Percentiles rank a stretch among this genome's conserved stretches.
Evolutionary conservation across 208 protist species (phyloP).

Genomic region (Herpetomonas samuelpessoai): DNA sequence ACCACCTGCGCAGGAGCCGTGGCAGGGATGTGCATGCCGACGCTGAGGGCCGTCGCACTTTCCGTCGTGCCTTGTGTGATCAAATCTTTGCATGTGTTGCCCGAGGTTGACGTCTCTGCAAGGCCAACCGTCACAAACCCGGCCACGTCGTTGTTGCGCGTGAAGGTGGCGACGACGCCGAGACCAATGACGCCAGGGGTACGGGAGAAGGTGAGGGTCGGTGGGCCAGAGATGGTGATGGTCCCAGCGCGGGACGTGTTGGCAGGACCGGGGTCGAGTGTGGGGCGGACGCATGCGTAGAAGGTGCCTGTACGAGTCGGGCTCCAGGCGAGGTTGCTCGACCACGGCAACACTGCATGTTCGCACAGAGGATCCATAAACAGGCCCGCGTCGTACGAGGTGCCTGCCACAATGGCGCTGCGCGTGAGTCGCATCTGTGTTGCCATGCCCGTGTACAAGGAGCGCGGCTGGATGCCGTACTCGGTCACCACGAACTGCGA

Average conservation of each 20-base stretch:
- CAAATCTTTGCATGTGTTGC: too few relatives aligned
- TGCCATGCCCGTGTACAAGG: conserved; percentile 38
- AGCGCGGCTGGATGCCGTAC: conserved; percentile 64
- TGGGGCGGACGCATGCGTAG: conserved; percentile 41
- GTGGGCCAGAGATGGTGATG: conserved; percentile 24
- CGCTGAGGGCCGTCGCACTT: conserved; percentile 5
- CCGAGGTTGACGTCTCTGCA: conserved; percentile 11
- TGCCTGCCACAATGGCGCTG: conserved; percentile 22
- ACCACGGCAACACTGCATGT: conserved; percentile 9
- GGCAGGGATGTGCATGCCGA: conserved; percentile 19
- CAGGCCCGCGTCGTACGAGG: conserved; percentile 28
- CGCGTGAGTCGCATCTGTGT: conserved; percentile 51
- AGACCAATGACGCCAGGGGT: conserved; percentile 26
- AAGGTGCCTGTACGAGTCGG: conserved; percentile 20
- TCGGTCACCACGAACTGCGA: conserved; percentile 33
- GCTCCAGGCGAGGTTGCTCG: conserved; percentile 13
- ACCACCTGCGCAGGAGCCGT: conserved; percentile 11
- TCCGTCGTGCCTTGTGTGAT: too few relatives aligned
- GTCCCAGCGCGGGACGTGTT: conserved; percentile 13
- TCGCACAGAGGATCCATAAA: conserved; percentile 21
- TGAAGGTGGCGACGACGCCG: conserved; percentile 21
- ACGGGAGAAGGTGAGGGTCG: conserved; percentile 23
- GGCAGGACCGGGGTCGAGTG: not conserved
- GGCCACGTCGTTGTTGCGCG: conserved; percentile 2
- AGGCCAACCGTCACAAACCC: conserved; percentile 30